Evolutionary conservation across 1,284 basidiomycete genomes (phyloP).

Genomic region (Pseudozyma thailandica): DNA sequence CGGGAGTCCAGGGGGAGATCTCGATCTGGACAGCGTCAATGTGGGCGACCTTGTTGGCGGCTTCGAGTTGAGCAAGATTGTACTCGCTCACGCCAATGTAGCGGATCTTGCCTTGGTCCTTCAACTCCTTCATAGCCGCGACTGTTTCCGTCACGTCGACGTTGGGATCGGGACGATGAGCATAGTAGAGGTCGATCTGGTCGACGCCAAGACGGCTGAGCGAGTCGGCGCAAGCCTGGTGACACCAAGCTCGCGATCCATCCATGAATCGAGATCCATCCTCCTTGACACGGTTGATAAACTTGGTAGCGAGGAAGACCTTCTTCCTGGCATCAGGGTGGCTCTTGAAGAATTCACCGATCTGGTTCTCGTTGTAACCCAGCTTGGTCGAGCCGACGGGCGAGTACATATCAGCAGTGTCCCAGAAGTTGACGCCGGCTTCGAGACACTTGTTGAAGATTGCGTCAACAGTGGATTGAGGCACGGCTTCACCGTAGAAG

Average conservation of each 20-base stretch:
- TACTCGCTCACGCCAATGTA: slow-evolving; percentile 76
- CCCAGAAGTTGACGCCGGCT: slow-evolving; percentile 42
- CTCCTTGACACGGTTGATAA: slow-evolving; percentile 58
- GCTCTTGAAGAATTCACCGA: slow-evolving; percentile 66
- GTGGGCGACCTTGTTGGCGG: slow-evolving; percentile 62
- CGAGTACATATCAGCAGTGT: slow-evolving; percentile 58
- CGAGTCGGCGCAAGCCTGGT: slow-evolving; percentile 65
- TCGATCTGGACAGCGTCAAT: slow-evolving; percentile 70
- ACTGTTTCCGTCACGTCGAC: slow-evolving; percentile 78
- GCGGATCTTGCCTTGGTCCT: slow-evolving; percentile 76
- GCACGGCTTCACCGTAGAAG: slow-evolving; percentile 44
- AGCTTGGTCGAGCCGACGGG: slow-evolving; percentile 19
- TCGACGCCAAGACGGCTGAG: slow-evolving; percentile 66
- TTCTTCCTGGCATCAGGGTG: slow-evolving; percentile 63
- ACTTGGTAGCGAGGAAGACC: slow-evolving; percentile 70
- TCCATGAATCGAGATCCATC: slow-evolving; percentile 32
- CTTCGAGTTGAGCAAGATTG: slow-evolving; percentile 48
- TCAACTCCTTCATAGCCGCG: slow-evolving; percentile 78
- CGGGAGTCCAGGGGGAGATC: slow-evolving; percentile 71
- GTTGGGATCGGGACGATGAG: slow-evolving; percentile 70
- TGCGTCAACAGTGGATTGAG: slow-evolving; percentile 28
- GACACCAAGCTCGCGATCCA: slow-evolving; percentile 61
- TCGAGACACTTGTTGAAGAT: slow-evolving; percentile 34
- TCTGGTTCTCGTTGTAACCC: slow-evolving; percentile 69
- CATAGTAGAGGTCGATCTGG: slow-evolving; percentile 69